Evolutionary conservation across 352 stramenopile species (phyloP).

Genomic region (Blastocystis sp.): DNA sequence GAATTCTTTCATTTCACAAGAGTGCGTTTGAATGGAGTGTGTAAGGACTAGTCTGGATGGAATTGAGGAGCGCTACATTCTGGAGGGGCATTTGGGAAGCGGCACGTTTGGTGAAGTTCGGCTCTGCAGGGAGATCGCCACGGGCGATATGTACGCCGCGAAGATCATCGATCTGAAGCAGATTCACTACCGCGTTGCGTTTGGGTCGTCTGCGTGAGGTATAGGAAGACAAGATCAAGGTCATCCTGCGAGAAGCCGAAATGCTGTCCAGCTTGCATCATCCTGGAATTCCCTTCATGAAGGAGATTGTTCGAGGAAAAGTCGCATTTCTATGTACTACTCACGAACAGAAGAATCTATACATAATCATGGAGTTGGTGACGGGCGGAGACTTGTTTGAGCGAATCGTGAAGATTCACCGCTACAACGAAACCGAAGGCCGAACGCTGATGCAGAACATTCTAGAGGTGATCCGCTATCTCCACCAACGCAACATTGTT

Average conservation of each 20-base stretch:
- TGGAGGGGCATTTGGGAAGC: conserved; percentile 71
- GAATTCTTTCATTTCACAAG: conserved; percentile 44
- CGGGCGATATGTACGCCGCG: conserved; percentile 72
- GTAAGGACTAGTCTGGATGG: conserved; percentile 17
- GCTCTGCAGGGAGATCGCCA: conserved; percentile 69
- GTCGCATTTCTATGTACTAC: background rate
- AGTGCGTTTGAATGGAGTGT: background rate
- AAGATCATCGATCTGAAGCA: conserved; percentile 73
- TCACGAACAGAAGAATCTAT: conserved; percentile 71
- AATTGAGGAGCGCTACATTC: conserved; percentile 71
- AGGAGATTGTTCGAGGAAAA: conserved; percentile 51
- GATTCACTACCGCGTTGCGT: conserved; percentile 68
- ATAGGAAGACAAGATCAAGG: conserved; percentile 69
- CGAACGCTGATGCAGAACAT: conserved; percentile 77
- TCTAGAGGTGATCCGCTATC: conserved; percentile 77
- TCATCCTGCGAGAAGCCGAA: conserved; percentile 72
- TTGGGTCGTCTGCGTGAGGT: background rate
- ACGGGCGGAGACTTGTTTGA: conserved; percentile 82
- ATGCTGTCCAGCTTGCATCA: conserved; percentile 71
- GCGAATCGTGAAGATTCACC: conserved; percentile 82
- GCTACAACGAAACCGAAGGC: conserved; percentile 88
- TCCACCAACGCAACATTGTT: conserved; percentile 81
- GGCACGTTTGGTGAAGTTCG: conserved; percentile 72
- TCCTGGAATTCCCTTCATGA: conserved; percentile 67
- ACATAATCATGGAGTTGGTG: conserved; percentile 74